phyloP scores from a whole-genome alignment of 345 rosid genomes.

The Acer negundo region DNA sequence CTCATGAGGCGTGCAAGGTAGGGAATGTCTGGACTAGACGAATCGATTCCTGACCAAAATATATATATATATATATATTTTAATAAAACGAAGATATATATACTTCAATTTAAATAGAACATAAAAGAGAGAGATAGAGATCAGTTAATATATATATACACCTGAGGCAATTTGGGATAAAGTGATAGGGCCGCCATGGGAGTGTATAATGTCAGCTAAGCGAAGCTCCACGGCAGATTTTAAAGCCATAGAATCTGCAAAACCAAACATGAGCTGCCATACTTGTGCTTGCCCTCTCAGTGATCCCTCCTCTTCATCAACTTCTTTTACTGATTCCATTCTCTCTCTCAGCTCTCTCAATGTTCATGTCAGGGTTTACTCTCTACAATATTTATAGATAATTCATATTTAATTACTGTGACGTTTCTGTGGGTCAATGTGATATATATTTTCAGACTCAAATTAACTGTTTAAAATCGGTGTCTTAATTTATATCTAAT shows the following conservation, averaged over 20 bases:
- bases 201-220: conserved; percentile 31
- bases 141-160: too few species aligned
- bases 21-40: neutral
- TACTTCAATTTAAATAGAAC: too few species aligned
- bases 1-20: conserved; percentile 38
- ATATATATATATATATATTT: too few species aligned
- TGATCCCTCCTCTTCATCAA: neutral
- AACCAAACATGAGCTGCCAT: conserved; percentile 23
- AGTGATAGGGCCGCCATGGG: conserved; percentile 19
- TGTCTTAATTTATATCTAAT: too few species aligned
- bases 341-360: neutral
- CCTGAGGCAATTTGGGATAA: neutral
- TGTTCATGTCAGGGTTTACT: too few species aligned
- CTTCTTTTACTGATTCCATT: neutral
- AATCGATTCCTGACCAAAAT: neutral
- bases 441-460: too few species aligned
- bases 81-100: too few species aligned
- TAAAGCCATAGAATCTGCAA: conserved; percentile 30
- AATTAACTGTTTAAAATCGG: too few species aligned
- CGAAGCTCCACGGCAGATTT: conserved; percentile 36
- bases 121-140: too few species aligned
- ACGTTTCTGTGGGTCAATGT: too few species aligned
- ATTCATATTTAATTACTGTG: too few species aligned
- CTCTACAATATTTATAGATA: too few species aligned
- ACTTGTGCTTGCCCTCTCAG: conserved; percentile 28